Evolutionary conservation across 2,329 filamentous ascomycete species (phyloP).

Genomic region (Cladosporium velox): DNA sequence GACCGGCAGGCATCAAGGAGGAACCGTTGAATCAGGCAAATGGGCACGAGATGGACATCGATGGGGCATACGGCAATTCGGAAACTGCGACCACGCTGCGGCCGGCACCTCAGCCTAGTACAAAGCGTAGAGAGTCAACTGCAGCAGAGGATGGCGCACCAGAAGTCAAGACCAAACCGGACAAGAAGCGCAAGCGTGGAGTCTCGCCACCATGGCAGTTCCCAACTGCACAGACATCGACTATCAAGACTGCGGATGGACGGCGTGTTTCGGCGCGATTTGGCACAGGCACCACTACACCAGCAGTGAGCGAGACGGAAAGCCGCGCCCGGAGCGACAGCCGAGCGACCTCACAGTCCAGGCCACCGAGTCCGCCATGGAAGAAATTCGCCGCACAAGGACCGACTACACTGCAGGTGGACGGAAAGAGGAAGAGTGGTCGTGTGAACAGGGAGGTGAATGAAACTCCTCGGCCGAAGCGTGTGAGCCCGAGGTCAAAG

Average conservation of each 20-base stretch:
- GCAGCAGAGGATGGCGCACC: constrained; percentile 23
- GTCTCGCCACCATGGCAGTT: constrained; percentile 39
- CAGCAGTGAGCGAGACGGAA: constrained; percentile 31
- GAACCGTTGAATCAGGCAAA: constrained; percentile 8
- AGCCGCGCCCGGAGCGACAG: constrained; percentile 28
- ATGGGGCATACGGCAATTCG: constrained; percentile 9
- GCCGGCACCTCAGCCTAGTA: constrained; percentile 33
- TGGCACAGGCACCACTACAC: constrained; percentile 28
- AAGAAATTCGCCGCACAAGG: constrained; percentile 83
- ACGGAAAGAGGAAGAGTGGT: constrained; percentile 63
- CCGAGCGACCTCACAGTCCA: constrained; percentile 37
- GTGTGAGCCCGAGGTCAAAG: constrained; percentile 35
- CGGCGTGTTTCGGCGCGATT: constrained; percentile 37
- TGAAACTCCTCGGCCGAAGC: constrained; percentile 29
- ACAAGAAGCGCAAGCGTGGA: constrained; percentile 63
- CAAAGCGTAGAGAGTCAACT: constrained; percentile 34
- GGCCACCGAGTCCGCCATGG: constrained; percentile 82
- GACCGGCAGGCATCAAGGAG: constrained; percentile 17
- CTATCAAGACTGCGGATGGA: constrained; percentile 37
- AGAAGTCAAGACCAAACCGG: constrained; percentile 27
- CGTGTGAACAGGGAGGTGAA: constrained; percentile 50
- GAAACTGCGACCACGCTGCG: constrained; percentile 28
- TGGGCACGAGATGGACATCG: constrained; percentile 21
- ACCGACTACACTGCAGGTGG: constrained; percentile 76
- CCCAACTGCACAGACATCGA: constrained; percentile 32